Percentiles rank a stretch among this genome's conserved stretches.
Evolutionary conservation across 805 yeast species (phyloP).

Genomic region (Hemisphaericaspora nanyangensis): DNA sequence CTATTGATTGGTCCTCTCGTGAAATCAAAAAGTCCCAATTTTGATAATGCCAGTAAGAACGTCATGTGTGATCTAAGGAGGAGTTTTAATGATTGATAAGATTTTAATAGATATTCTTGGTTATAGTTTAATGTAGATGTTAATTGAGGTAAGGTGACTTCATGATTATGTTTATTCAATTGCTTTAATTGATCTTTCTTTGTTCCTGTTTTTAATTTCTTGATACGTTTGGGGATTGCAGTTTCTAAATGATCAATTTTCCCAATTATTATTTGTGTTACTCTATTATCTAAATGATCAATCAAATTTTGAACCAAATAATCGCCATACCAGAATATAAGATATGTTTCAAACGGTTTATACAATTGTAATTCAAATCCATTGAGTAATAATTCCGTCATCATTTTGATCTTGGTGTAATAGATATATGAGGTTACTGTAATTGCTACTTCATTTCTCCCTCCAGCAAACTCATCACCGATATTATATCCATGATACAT

Average conservation of each 20-base stretch:
- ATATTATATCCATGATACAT: conserved; percentile 31
- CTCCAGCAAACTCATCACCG: conserved; percentile 32
- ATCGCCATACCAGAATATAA: conserved; percentile 66
- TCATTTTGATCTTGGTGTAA: conserved; percentile 59
- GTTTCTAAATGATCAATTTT: conserved; percentile 32
- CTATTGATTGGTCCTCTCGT: conserved; percentile 23
- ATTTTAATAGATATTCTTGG: conserved; percentile 16
- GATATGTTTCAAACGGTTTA: conserved; percentile 62
- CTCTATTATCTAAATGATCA: conserved; percentile 44
- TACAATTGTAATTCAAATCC: conserved; percentile 77
- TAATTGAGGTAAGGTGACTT: conserved; percentile 33
- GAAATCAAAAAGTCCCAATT: conserved; percentile 18
- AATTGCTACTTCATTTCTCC: conserved; percentile 48
- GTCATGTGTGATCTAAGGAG: conserved; percentile 19
- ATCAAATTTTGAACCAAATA: conserved; percentile 40
- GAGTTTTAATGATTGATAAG: conserved; percentile 13
- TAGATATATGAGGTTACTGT: conserved; percentile 72
- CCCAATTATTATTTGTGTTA: conserved; percentile 27
- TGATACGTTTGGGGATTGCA: conserved; percentile 35
- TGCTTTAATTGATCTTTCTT: conserved; percentile 38
- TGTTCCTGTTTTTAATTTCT: conserved; percentile 48
- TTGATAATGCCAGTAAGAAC: conserved; percentile 16
- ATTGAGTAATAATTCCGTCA: conserved; percentile 67
- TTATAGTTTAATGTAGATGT: conserved; percentile 20
- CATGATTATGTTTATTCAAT: conserved; percentile 26